A percentile compares a stretch with the other conserved stretches of the same genome.
phyloP scores from a whole-genome alignment of 768 basidiomycete genomes.

The Phylloporus arenicola region DNA sequence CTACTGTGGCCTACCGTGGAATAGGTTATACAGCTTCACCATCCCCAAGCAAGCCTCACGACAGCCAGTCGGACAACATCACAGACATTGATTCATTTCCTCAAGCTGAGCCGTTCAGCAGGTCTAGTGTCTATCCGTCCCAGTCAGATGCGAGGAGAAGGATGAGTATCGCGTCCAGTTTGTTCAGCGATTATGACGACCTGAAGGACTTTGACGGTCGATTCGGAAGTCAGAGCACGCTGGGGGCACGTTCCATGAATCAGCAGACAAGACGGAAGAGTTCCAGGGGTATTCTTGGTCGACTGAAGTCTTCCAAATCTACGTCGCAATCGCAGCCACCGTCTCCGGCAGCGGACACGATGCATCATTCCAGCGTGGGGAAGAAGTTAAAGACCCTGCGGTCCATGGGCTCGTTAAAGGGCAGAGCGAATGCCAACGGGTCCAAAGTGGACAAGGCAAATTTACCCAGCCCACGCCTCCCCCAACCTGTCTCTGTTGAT shows the following conservation, averaged over 20 bases:
- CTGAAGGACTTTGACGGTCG: conserved; percentile 81
- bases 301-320: conserved; percentile 46
- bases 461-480: conserved; percentile 47
- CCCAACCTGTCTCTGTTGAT: conserved; percentile 50
- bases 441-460: conserved; percentile 34
- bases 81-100: conserved; percentile 15
- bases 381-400: conserved; percentile 68
- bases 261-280: conserved; percentile 49
- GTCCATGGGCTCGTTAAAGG: conserved; percentile 77
- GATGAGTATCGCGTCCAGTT: conserved; percentile 66
- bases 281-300: conserved; percentile 63
- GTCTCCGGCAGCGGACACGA: conserved; percentile 38
- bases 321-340: conserved; percentile 42
- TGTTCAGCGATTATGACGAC: conserved; percentile 86
- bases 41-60: conserved; percentile 29
- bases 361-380: conserved; percentile 28
- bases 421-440: conserved; percentile 32
- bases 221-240: conserved; percentile 75
- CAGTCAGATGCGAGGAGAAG: conserved; percentile 44
- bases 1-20: conserved; percentile 75
- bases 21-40: conserved; percentile 69
- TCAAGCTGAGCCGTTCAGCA: conserved; percentile 19
- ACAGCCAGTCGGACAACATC: conserved; percentile 15
- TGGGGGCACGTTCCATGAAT: conserved; percentile 42
- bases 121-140: conserved; percentile 24